Percentiles rank a stretch among this genome's conserved stretches.
phyloP scores from a whole-genome alignment of 2,329 filamentous ascomycete genomes.

The Hysterium pulicare region DNA sequence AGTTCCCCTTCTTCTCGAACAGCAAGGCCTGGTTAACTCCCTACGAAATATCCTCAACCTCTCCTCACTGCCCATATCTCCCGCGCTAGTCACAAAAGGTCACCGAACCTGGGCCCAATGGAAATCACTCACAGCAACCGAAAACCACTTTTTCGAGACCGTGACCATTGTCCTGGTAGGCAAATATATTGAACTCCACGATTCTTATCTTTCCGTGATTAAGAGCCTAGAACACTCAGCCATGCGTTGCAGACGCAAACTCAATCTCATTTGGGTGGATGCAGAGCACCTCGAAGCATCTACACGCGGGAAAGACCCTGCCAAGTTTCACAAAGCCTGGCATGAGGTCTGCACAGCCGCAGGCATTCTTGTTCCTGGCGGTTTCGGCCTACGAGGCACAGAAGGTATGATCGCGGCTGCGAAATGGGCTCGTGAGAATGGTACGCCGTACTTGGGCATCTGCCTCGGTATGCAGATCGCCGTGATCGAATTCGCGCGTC shows the following conservation, averaged over 20 bases:
- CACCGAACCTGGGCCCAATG: slow-evolving; percentile 72
- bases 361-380: slow-evolving; percentile 68
- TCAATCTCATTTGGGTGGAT: slow-evolving; percentile 82
- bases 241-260: slow-evolving; percentile 77
- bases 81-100: slow-evolving; percentile 60
- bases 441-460: slow-evolving; percentile 80
- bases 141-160: slow-evolving; percentile 63
- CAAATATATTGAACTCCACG: slow-evolving; percentile 82
- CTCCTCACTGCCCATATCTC: slow-evolving; percentile 53
- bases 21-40: slow-evolving; percentile 71
- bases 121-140: slow-evolving; percentile 66
- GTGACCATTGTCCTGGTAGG: slow-evolving; percentile 86
- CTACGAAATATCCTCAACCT: slow-evolving; percentile 65
- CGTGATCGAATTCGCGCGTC: slow-evolving; percentile 82
- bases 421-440: slow-evolving; percentile 81
- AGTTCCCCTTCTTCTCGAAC: slow-evolving; percentile 84
- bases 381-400: slow-evolving; percentile 77
- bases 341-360: slow-evolving; percentile 69
- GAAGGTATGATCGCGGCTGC: slow-evolving; percentile 87
- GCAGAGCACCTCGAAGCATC: slow-evolving; percentile 75
- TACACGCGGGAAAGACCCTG: slow-evolving; percentile 60
- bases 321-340: slow-evolving; percentile 83
- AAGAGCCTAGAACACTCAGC: slow-evolving; percentile 89
- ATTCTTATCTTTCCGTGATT: slow-evolving; percentile 79
- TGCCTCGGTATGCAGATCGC: slow-evolving; percentile 92